Base-by-base conservation (phyloP, 345 rosid genomes). In the Syzygium grande region DNA sequence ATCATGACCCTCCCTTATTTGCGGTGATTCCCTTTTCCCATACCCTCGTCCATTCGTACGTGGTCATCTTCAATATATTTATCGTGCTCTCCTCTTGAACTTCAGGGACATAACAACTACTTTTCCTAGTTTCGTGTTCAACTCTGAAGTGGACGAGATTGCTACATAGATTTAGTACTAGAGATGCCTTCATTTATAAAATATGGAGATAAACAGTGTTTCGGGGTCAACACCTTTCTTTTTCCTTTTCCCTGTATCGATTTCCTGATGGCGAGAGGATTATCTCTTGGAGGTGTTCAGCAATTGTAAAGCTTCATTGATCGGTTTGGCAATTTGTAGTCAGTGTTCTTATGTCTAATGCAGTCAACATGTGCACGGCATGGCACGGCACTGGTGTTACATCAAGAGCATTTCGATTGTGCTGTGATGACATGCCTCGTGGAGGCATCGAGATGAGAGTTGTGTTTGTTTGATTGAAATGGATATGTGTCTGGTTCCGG, bases 41-140 rank as follows among this genome's bases (percentile, higher is more conserved):
- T 19, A 38, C 2, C 7, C 80, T 73, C 11, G 8, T 73, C 49
- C 80, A 19, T 73, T 73, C 11, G 12, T 12, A 61, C 13, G 3
- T 34, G 49, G 46, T 73, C 49, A 38, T 34, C 25, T 38, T 73
- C 4, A 6, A 54, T 46, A 16, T 53, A 29, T 84, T 8, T 29
- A 46, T 55, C 19, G 34, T 83, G 7, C 23, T 80, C 61, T n/a
- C 19, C 61, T 49, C 43, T 65, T 78, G n/a, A 84, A 41, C 41
- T 91, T 92, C 96, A 96, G 99, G 95, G 99, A 97, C 89, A 97
- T 97, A 87, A 96, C 99, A 1, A 96, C 99, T 8, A 95, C 99
- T 3, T 97, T 97, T 89, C 99, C 99, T 12, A 97, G 99, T 91
- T 97, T 97, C 89, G 96, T 97, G 86, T 97, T 97, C 88, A 92